A percentile compares a stretch with the other conserved stretches of the same genome.
These are phyloP conservation scores for Colletotrichum euphorbiae DNA, from an alignment of 2,329 filamentous ascomycete species.

Conservation along the genomic window DNA sequence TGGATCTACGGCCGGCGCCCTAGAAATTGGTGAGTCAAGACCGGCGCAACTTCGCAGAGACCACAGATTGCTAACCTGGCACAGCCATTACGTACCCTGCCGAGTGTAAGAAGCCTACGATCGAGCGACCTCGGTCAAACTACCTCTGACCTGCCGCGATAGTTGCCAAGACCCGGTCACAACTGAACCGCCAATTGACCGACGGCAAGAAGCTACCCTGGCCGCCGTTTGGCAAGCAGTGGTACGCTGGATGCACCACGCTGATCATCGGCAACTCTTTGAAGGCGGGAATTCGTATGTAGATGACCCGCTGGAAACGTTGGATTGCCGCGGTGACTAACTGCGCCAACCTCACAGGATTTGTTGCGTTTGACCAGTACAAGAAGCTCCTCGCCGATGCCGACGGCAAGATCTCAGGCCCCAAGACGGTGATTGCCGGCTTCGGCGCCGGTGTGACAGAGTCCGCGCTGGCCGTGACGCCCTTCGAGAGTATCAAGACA, in stretches of 20 bases:
- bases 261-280: constrained; percentile 96
- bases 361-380: constrained; percentile 96
- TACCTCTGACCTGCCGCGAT: constrained; percentile 36
- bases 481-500: constrained; percentile 98
- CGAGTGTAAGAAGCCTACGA: constrained; percentile 73
- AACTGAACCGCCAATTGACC: constrained; percentile 87
- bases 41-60: not conserved
- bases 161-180: constrained; percentile 95
- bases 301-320: not conserved
- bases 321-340: constrained; percentile 33
- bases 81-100: constrained; percentile 89
- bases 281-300: constrained; percentile 92
- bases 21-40: constrained; percentile 81
- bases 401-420: constrained; percentile 89
- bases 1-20: constrained; percentile 90
- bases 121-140: constrained; percentile 25
- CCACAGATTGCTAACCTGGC: constrained; percentile 43
- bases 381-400: constrained; percentile 84
- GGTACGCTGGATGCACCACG: constrained; percentile 98
- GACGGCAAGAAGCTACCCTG: constrained; percentile 90
- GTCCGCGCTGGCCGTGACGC: constrained; percentile 91
- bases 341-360: constrained; percentile 63
- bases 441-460: constrained; percentile 97
- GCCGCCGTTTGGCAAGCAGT: constrained; percentile 92
- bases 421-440: constrained; percentile 89